Evolutionary conservation across 2,329 filamentous ascomycete genomes (phyloP).

Genomic region (Sclerotinia nivalis): DNA sequence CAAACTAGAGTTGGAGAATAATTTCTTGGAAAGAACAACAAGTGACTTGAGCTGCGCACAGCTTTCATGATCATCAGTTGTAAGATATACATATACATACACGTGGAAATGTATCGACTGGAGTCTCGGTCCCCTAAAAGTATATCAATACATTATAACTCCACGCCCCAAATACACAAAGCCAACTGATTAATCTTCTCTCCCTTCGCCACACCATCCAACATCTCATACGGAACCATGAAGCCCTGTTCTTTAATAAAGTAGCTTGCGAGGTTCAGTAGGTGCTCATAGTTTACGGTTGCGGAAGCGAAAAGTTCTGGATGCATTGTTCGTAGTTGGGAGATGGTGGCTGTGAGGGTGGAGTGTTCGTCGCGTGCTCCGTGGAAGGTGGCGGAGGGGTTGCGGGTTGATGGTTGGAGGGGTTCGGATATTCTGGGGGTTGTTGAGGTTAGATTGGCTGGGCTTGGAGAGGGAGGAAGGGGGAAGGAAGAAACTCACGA

Average conservation of each 20-base stretch:
- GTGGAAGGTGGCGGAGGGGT: not conserved
- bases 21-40: not conserved
- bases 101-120: not conserved
- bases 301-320: conserved; percentile 2
- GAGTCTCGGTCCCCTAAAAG: no score
- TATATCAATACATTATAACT: not conserved
- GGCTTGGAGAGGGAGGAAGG: not conserved
- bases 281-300: not conserved
- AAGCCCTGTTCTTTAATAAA: conserved; percentile 31
- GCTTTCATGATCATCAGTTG: no score
- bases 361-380: conserved; percentile 3
- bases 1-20: not conserved
- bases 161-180: conserved; percentile 19
- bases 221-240: conserved; percentile 22
- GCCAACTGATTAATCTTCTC: conserved; percentile 13
- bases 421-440: not conserved
- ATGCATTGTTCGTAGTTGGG: not conserved
- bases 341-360: not conserved
- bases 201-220: conserved; percentile 2
- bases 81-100: not conserved
- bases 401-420: no score
- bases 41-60: not conserved
- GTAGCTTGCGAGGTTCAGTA: conserved; percentile 32
- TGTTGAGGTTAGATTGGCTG: not conserved
- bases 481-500: not conserved